Percentiles rank a stretch among this genome's conserved stretches.
These are phyloP conservation scores for Pleurotus citrinopileatus DNA, from an alignment of 768 basidiomycete genomes.

Conservation along the genomic window DNA sequence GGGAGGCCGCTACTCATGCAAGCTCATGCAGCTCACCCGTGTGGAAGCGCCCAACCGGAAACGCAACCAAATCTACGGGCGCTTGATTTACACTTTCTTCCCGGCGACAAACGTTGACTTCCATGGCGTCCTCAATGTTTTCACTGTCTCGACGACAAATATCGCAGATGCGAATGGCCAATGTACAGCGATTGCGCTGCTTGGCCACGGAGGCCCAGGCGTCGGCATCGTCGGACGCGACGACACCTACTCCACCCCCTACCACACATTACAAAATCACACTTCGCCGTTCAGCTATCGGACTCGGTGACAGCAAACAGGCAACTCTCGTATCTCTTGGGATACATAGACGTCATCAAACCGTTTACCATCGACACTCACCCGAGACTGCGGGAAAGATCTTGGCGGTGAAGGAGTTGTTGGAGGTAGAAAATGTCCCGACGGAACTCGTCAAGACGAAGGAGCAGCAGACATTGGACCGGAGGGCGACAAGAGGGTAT, in stretches of 20 bases:
- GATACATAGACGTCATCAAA: conserved; percentile 78
- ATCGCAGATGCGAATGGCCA: not conserved
- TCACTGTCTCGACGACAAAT: not conserved
- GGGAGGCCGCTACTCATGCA: too few species aligned
- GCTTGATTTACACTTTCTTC: too few species aligned
- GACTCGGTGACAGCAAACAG: conserved; percentile 67
- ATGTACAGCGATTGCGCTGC: not conserved
- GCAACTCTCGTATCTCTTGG: conserved; percentile 82
- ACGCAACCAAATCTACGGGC: too few species aligned
- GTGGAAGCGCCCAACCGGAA: too few species aligned
- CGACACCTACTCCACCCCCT: conserved; percentile 18
- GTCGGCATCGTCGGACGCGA: not conserved
- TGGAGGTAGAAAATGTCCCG: conserved; percentile 85
- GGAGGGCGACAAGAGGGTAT: conserved; percentile 69
- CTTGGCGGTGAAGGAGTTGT: conserved; percentile 82
- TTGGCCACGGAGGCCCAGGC: not conserved
- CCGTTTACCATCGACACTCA: conserved; percentile 74
- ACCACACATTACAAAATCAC: conserved; percentile 88
- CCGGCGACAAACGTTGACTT: too few species aligned
- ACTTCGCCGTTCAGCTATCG: conserved; percentile 82
- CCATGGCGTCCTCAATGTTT: not conserved
- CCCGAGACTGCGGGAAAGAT: conserved; percentile 85
- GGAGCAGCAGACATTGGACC: conserved; percentile 61
- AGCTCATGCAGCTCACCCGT: too few species aligned
- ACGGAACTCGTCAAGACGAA: conserved; percentile 64